Evolutionary conservation across 768 basidiomycete genomes (phyloP), one percentile per base, ranked within the genome.

Genomic region (Gloeostereum incarnatum): DNA sequence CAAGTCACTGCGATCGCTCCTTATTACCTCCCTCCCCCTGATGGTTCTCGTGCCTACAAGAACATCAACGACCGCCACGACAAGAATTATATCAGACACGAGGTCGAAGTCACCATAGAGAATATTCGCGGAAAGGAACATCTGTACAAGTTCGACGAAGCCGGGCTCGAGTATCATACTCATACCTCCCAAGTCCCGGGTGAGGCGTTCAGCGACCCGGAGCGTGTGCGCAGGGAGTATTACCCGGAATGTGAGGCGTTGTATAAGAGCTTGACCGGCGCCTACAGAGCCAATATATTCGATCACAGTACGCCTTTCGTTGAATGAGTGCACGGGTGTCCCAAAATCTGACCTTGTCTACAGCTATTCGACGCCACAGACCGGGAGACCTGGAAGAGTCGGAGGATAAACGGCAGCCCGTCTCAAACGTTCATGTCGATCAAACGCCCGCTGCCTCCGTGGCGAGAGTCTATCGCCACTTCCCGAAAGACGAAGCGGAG

Each of bases 111-210:
- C 2, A 24, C 54, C 25, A 57, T 66, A 39, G 62, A 65, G 49
- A 60, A 65, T 47, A 25, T 65, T 23, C 57, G 65, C 18, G 65
- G 61, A 1, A 59, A 60, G 43, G 62, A 66, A 49, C 39, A 45
- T 36, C 36, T 49, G 3, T 44, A 51, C 17, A 13, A 23, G 13
- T 55, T 65, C 35, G 65, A 66, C 45, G 56, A 44, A 6, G 45
- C 58, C 9, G 63, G 65, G 24, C 66, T 63, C 52, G 53, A 56
- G 41, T 65, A 44, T 38, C 50, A 44, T 40, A 37, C 44, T 14
- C 24, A 22, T 10, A 48, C 35, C 13, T 35, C 41, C 19, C 49
- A 54, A 40, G n/a, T n/a, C n/a, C n/a, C n/a, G n/a, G n/a, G n/a
- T n/a, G n/a, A n/a, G n/a, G n/a, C n/a, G n/a, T 57, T 70, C 47